phyloP scores from a whole-genome alignment of 768 basidiomycete genomes.

The Vishniacozyma victoriae region DNA sequence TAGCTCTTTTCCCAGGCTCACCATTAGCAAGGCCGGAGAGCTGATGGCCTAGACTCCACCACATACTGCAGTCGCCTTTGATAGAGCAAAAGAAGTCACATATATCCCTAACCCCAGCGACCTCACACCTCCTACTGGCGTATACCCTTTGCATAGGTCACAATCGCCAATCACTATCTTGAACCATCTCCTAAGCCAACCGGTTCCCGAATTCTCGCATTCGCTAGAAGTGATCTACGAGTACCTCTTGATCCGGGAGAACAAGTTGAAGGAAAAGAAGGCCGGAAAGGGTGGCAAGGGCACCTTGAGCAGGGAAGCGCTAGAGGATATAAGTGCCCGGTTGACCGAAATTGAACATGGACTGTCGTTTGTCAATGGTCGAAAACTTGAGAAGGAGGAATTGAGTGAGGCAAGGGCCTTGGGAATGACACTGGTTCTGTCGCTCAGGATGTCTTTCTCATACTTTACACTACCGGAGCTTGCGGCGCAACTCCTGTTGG shows the following conservation, averaged over 20 bases:
- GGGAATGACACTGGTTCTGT: slow-evolving; percentile 34
- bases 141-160: slow-evolving; percentile 34
- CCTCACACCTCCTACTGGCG: slow-evolving; percentile 40
- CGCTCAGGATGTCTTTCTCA: slow-evolving; percentile 38
- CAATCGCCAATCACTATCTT: slow-evolving; percentile 32
- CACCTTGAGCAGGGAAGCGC: slow-evolving; percentile 30
- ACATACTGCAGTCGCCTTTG: slow-evolving; percentile 27
- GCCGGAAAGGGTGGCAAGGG: slow-evolving; percentile 40
- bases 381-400: background rate
- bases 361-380: background rate
- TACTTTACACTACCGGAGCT: slow-evolving; percentile 40
- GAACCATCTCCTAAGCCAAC: slow-evolving; percentile 34
- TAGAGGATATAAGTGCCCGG: slow-evolving; percentile 33
- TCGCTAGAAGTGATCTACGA: slow-evolving; percentile 44
- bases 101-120: slow-evolving; percentile 43
- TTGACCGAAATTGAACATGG: slow-evolving; percentile 36
- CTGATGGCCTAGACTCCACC: slow-evolving; percentile 21
- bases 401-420: slow-evolving; percentile 24
- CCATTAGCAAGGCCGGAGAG: background rate
- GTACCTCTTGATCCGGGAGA: slow-evolving; percentile 35
- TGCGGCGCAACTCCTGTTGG: slow-evolving; percentile 21
- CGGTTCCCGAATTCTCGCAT: slow-evolving; percentile 35
- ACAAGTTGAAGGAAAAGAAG: slow-evolving; percentile 31
- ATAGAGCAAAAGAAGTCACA: slow-evolving; percentile 35
- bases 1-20: background rate